Percentiles rank a stretch among this genome's conserved stretches.
Conservation (phyloP, 192 early-diverging fungal species). For the Kappamyces sp. region DNA sequence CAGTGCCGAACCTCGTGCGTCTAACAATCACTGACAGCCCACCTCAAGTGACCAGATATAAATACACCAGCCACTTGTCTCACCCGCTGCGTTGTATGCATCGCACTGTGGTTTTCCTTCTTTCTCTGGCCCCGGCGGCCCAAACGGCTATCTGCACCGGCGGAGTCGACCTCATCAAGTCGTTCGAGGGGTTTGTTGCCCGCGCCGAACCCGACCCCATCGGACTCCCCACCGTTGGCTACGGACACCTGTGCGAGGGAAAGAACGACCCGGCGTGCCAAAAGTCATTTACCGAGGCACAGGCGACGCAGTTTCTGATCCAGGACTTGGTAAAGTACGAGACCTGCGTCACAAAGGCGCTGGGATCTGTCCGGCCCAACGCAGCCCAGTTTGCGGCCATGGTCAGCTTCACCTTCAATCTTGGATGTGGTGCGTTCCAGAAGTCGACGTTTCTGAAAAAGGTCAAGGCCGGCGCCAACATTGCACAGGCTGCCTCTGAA, state of each 20-base stretch:
- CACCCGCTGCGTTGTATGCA: too few species aligned
- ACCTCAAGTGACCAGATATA: too few species aligned
- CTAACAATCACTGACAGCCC: too few species aligned
- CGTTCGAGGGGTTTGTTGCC: conserved; percentile 30
- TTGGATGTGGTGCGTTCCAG: conserved; percentile 27
- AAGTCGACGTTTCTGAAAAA: conserved; percentile 29
- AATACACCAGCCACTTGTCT: too few species aligned
- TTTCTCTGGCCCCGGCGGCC: too few species aligned
- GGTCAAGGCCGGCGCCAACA: conserved; percentile 28
- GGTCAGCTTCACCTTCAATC: conserved; percentile 35
- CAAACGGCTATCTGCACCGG: conserved; percentile 15
- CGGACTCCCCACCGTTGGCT: conserved; percentile 33
- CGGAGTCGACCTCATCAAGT: conserved; percentile 27
- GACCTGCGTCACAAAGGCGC: conserved; percentile 22
- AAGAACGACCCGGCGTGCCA: conserved; percentile 14
- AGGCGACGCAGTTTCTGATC: conserved; percentile 27
- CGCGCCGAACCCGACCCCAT: conserved; percentile 28
- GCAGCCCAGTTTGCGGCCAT: conserved; percentile 36
- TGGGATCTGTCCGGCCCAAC: conserved; percentile 28
- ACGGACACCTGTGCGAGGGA: conserved; percentile 32
- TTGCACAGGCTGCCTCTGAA: conserved; percentile 26
- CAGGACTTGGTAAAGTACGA: conserved; percentile 25
- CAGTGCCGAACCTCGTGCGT: too few species aligned
- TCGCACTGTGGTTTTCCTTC: too few species aligned
- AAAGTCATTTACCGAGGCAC: conserved; percentile 29